Base-by-base conservation (phyloP, 805 yeast genomes). In the Alloascoidea africana region DNA sequence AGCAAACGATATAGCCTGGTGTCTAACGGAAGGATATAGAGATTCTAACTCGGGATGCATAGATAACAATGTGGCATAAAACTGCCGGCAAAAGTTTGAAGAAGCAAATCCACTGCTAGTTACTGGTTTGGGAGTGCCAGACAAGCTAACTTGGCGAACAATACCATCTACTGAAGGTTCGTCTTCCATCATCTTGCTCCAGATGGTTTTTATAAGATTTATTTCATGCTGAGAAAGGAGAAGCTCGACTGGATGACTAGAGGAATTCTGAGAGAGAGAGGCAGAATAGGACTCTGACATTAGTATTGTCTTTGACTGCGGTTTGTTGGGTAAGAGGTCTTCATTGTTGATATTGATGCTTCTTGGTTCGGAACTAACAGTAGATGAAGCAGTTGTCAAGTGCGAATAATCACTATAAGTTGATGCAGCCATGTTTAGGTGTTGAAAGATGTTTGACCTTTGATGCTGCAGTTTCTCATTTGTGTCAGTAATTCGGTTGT, bases 1-100 rank as follows among this genome's bases (percentile, higher is more conserved):
- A 0, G 89, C 85, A 60, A 83, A 77, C 4, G 87, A 70, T 13
- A 73, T 70, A 1, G 91, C 85, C 56, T 84, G 94, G 51, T 80
- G 86, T 43, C 69, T 68, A 44, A 82, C 72, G 4, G 82, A 72
- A 0, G 94, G 93, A 52, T 79, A 81, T 50, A 74, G 51, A 32
- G 60, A 63, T 45, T 76, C 84, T 42, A 84, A 60, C 11, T 59
- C 59, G 0, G 83, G 75, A 45, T 68, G 72, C 68, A 72, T 68
- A 0, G 70, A 54, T 30, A 82, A 58, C 37, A 83, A 56, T 49
- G 81, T 83, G 38, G 74, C 68, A 56, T 82, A 83, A 50, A 83
- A 70, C 52, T 83, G 93, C 38, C 76, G 65, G 49, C 89, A 80
- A 52, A 83, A 83, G 18, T 23, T 23, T 23, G 30, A 23, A 23